phyloP scores from a whole-genome alignment of 2,329 filamentous ascomycete species.

The Exophiala aquamarina region DNA sequence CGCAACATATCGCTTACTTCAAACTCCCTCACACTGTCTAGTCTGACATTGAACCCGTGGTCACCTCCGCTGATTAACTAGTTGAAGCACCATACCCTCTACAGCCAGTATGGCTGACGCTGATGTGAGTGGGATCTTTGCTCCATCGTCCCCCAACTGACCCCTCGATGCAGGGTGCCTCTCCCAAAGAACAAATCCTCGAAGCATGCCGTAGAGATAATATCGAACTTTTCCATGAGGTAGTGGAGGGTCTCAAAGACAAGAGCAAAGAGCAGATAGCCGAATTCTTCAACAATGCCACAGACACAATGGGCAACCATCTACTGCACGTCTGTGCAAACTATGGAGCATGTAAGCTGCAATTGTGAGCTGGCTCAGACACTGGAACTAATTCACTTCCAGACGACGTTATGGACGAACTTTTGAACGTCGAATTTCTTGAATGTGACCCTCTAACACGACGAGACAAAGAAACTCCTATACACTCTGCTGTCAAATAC shows the following conservation, averaged over 20 bases:
- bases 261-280: slow-evolving; percentile 65
- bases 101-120: slow-evolving; percentile 40
- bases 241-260: slow-evolving; percentile 62
- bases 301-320: slow-evolving; percentile 82
- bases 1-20: no score
- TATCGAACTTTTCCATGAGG: slow-evolving; percentile 74
- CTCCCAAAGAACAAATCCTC: slow-evolving; percentile 79
- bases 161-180: slow-evolving; percentile 66
- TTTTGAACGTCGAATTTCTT: slow-evolving; percentile 49
- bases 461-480: slow-evolving; percentile 46
- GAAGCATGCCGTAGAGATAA: slow-evolving; percentile 95
- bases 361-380: not conserved
- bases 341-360: slow-evolving; percentile 74
- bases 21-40: no score
- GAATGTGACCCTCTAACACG: slow-evolving; percentile 50
- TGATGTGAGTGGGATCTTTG: slow-evolving; percentile 36
- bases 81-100: not conserved
- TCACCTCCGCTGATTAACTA: no score
- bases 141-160: slow-evolving; percentile 2
- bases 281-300: slow-evolving; percentile 78
- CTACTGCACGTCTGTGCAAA: slow-evolving; percentile 86
- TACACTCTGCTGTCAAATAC: slow-evolving; percentile 46
- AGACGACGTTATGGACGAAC: slow-evolving; percentile 49
- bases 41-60: no score
- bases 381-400: not conserved